Base-by-base conservation (phyloP, 164 flowering plant species). In the Liriodendron chinense region DNA sequence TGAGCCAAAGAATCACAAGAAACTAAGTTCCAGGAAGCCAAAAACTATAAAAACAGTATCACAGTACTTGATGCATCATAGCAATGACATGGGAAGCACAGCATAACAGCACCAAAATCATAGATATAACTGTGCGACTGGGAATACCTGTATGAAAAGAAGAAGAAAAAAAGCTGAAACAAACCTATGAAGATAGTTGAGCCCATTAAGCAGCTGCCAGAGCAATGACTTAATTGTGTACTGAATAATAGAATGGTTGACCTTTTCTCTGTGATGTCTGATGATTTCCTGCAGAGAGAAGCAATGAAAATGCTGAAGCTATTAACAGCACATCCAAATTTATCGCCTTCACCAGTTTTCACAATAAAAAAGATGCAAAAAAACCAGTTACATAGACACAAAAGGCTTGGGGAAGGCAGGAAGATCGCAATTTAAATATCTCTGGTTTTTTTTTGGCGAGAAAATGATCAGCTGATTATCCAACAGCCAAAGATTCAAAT, bases 161-260 rank as follows among this genome's bases (percentile, higher is more conserved):
- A 2, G 28, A 2, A 28, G 4, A 2, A 21, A 50, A 49, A 34
- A 65, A 75, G 10, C 34, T 67, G 74, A 50, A 56, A n/a, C 70
- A 63, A 81, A 88, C 98, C 96, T 90, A 76, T 96, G 99, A 64
- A 96, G 97, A 83, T 93, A 96, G 82, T 94, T 93, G 62, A 96
- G 87, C 73, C 99, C 99, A 87, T 96, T 96, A 67, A 96, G 97
- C 75, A 96, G 84, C 88, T 96, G 99, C 99, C 99, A 96, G 28
- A 94, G 89, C 81, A 96, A 79, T 65, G 98, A 91, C 78, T 96
- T 96, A 34, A 96, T 85, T 4, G 99, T 94, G 74, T 96, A 96
- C 65, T 76, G 97, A 81, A 91, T 90, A 75, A 96, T 91, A 34
- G 88, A 1, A 21, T 87, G 90, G 81, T 78, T 89, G 66, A 88